Evolutionary conservation across 73 alveolate species (phyloP).

Genomic region (Paramecium bursaria): DNA sequence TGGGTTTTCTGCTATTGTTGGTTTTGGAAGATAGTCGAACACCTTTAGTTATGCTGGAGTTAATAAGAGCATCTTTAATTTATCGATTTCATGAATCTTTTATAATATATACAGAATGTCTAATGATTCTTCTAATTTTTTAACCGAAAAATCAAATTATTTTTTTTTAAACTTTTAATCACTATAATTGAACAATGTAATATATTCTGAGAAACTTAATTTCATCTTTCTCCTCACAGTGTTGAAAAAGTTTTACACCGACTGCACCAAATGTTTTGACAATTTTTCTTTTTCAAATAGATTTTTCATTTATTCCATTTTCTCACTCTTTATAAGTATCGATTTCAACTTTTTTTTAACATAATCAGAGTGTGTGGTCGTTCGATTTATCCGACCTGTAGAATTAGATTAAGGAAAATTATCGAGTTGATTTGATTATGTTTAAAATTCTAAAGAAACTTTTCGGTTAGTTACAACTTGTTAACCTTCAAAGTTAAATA

Average conservation of each 20-base stretch:
- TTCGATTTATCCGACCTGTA: no score
- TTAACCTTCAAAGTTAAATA: slow-evolving; percentile 34
- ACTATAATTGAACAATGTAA: not conserved
- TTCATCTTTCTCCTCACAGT: slow-evolving; percentile 13
- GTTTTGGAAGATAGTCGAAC: slow-evolving; percentile 65
- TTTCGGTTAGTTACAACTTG: no score
- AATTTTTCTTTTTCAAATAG: slow-evolving; percentile 17
- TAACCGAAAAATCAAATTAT: slow-evolving; percentile 57
- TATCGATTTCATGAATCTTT: slow-evolving; percentile 59
- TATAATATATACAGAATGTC: slow-evolving; percentile 58
- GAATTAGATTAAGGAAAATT: no score
- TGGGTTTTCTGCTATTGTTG: slow-evolving; percentile 56
- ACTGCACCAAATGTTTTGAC: slow-evolving; percentile 3
- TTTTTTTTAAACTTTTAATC: slow-evolving; percentile 13
- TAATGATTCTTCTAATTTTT: slow-evolving; percentile 38
- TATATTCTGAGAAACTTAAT: slow-evolving; percentile 11
- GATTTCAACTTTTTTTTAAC: not conserved
- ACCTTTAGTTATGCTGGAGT: slow-evolving; percentile 51
- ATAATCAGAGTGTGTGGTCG: no score
- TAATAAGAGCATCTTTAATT: slow-evolving; percentile 41
- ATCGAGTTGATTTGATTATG: no score
- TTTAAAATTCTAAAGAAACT: no score
- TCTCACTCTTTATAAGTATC: not conserved
- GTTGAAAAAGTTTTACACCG: slow-evolving; percentile 1
- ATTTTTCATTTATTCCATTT: not conserved